phyloP scores from a whole-genome alignment of 179 eudicot genomes.

The Camellia oleifera region DNA sequence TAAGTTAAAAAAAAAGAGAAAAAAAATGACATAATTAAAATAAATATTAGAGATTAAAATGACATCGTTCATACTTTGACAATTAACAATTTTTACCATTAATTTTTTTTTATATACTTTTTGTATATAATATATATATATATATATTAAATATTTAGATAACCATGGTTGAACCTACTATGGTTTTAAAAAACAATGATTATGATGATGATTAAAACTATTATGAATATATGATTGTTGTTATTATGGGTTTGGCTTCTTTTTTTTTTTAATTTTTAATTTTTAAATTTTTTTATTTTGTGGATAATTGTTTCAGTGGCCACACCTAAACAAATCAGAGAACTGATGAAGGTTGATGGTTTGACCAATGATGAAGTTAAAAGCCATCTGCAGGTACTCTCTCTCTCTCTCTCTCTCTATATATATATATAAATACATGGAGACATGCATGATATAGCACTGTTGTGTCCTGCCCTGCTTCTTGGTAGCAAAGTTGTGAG shows the following conservation, averaged over 20 bases:
- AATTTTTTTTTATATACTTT: no score
- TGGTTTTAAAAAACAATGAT: background rate
- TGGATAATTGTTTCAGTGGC: conserved; percentile 42
- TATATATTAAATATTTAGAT: no score
- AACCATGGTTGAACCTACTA: background rate
- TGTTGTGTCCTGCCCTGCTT: no score
- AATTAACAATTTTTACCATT: no score
- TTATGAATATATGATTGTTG: background rate
- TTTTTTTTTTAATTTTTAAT: no score
- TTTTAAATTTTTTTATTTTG: background rate
- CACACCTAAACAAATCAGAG: conserved; percentile 67
- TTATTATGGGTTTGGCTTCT: background rate
- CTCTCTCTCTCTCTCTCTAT: background rate
- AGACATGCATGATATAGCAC: conserved; percentile 13
- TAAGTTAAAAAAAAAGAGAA: no score
- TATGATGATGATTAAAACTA: background rate
- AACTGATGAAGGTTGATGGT: conserved; percentile 65
- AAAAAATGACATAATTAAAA: no score
- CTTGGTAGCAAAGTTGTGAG: conserved; percentile 15
- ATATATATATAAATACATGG: conserved; percentile 19
- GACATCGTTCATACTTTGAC: no score
- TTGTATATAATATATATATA: no score
- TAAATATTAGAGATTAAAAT: no score
- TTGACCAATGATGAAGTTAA: conserved; percentile 70
- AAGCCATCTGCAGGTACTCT: conserved; percentile 50